Conservation (phyloP, 1,284 basidiomycete genomes). For the Caloboletus inedulis region DNA sequence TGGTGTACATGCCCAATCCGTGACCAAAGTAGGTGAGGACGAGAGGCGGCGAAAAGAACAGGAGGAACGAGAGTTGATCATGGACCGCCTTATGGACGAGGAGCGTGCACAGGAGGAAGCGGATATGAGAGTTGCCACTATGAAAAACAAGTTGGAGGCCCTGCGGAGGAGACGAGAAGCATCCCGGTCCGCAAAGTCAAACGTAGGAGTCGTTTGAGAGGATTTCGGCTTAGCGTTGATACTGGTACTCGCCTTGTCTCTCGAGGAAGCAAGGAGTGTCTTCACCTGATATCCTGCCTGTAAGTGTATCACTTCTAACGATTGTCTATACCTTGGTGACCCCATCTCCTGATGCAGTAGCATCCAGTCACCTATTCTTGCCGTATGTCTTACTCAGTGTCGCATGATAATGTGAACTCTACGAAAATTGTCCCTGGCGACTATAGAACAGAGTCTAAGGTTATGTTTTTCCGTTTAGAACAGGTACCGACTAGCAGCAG, state of each 20-base stretch:
- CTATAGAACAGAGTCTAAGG: not conserved
- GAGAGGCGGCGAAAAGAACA: conserved; percentile 49
- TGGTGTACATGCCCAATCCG: conserved; percentile 24
- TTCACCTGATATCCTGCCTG: not conserved
- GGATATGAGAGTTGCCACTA: conserved; percentile 62
- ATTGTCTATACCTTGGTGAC: not conserved
- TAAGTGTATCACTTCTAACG: not conserved
- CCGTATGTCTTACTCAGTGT: not conserved
- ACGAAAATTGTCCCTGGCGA: not conserved
- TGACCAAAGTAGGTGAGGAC: conserved; percentile 42
- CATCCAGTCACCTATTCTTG: too few relatives aligned
- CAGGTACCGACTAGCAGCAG: not conserved
- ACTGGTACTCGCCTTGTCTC: not conserved
- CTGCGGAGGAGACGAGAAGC: conserved; percentile 55
- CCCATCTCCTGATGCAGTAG: not conserved
- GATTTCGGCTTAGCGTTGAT: not conserved
- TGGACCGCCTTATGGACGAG: conserved; percentile 77
- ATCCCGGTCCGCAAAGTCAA: conserved; percentile 32
- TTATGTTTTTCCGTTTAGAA: not conserved
- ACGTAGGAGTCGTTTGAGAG: conserved; percentile 15
- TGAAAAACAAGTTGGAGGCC: conserved; percentile 64
- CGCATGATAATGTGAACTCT: not conserved
- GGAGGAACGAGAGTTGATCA: conserved; percentile 76
- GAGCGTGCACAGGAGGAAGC: conserved; percentile 82
- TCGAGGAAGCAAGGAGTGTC: not conserved